Evolutionary conservation across 495 filamentous ascomycete species (phyloP).

Genomic region (Penicillium ochrochloron): DNA sequence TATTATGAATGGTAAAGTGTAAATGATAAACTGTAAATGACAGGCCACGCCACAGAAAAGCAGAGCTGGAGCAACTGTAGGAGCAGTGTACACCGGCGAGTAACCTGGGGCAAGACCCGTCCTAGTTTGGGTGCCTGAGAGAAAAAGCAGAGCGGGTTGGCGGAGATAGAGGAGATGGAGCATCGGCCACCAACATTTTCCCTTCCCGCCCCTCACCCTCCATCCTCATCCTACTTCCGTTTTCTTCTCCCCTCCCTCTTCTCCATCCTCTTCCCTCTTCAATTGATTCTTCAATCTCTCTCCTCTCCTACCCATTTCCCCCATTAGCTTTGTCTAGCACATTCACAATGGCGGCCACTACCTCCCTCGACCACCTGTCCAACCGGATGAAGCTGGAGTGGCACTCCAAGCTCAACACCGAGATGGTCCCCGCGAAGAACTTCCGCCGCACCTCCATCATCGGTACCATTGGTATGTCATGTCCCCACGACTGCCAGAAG

Average conservation of each 20-base stretch:
- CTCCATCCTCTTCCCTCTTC: constrained; percentile 22
- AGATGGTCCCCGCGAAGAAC: constrained; percentile 78
- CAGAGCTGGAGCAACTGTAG: background rate
- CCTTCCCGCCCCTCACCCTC: constrained; percentile 35
- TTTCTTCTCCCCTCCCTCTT: constrained; percentile 30
- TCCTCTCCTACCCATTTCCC: constrained; percentile 26
- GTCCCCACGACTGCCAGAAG: background rate
- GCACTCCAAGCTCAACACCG: constrained; percentile 81
- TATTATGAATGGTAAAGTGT: background rate
- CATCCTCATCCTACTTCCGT: constrained; percentile 25
- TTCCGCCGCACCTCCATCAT: constrained; percentile 98
- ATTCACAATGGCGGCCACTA: constrained; percentile 52
- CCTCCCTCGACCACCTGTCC: constrained; percentile 78
- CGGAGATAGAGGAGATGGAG: constrained; percentile 26
- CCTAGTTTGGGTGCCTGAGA: constrained; percentile 6
- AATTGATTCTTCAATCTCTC: constrained; percentile 29
- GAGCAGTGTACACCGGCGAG: constrained; percentile 21
- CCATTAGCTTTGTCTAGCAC: constrained; percentile 26
- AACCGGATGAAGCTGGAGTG: constrained; percentile 89
- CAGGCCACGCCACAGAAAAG: background rate
- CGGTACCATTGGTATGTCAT: constrained; percentile 84
- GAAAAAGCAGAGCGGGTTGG: constrained; percentile 9
- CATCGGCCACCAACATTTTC: constrained; percentile 50
- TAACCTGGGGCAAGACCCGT: constrained; percentile 15
- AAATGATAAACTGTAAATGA: background rate